Conservation (phyloP, 768 basidiomycete genomes). For the Russula emetica region DNA sequence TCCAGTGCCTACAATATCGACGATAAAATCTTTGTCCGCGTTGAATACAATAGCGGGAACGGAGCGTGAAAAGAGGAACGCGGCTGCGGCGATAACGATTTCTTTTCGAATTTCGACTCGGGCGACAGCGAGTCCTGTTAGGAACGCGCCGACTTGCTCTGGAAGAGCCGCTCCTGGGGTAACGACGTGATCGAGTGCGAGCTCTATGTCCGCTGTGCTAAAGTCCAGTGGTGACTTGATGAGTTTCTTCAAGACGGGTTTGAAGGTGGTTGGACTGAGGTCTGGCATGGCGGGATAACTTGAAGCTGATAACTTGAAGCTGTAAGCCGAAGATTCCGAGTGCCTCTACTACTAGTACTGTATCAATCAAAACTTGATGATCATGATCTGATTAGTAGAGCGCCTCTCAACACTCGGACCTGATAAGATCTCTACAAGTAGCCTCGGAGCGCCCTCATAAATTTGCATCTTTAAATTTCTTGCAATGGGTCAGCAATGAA, state of each 20-base stretch:
- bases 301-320: too few relatives aligned
- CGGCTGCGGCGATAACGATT: constrained; percentile 73
- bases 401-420: background rate
- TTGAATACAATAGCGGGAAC: constrained; percentile 58
- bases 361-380: too few relatives aligned
- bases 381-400: background rate
- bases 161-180: constrained; percentile 59
- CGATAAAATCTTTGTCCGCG: constrained; percentile 55
- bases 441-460: background rate
- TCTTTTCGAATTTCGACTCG: constrained; percentile 73
- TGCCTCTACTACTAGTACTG: too few relatives aligned
- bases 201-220: constrained; percentile 65
- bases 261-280: constrained; percentile 55
- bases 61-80: constrained; percentile 65
- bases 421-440: background rate
- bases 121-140: constrained; percentile 79
- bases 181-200: constrained; percentile 71
- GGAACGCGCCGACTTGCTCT: constrained; percentile 82
- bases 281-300: constrained; percentile 7
- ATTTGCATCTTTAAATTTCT: background rate
- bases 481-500: constrained; percentile 11
- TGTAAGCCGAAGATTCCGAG: too few relatives aligned
- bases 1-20: constrained; percentile 88
- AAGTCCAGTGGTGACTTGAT: constrained; percentile 80
- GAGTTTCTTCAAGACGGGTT: constrained; percentile 69